phyloP scores from a whole-genome alignment of 2,329 filamentous ascomycete genomes.

The Alternaria brassicae region DNA sequence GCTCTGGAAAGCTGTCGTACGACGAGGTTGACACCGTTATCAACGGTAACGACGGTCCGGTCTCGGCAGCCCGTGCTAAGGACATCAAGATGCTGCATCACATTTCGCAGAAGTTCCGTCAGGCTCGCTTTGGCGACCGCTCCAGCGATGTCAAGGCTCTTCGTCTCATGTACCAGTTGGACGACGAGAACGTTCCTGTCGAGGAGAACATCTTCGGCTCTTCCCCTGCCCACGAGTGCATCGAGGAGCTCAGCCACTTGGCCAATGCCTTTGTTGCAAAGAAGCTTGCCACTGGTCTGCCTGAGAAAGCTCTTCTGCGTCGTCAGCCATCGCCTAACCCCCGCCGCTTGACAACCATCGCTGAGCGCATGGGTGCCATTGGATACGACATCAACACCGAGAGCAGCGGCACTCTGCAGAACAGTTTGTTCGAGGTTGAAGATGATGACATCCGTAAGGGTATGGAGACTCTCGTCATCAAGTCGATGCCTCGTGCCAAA shows the following conservation, averaged over 20 bases:
- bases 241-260: slow-evolving; percentile 94
- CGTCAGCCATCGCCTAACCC: slow-evolving; percentile 85
- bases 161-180: slow-evolving; percentile 88
- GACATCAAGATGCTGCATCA: slow-evolving; percentile 81
- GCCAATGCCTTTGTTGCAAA: slow-evolving; percentile 89
- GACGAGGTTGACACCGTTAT: slow-evolving; percentile 86
- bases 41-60: slow-evolving; percentile 68
- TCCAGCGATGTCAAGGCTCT: slow-evolving; percentile 82
- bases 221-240: slow-evolving; percentile 85
- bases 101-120: slow-evolving; percentile 88
- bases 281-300: slow-evolving; percentile 77
- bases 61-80: slow-evolving; percentile 71
- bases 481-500: slow-evolving; percentile 95
- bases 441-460: slow-evolving; percentile 91
- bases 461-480: slow-evolving; percentile 94
- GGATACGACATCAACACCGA: slow-evolving; percentile 88
- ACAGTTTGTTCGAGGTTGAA: slow-evolving; percentile 91
- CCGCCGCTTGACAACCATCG: slow-evolving; percentile 87
- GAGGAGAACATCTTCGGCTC: slow-evolving; percentile 97
- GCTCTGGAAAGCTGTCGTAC: slow-evolving; percentile 82
- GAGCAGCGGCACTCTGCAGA: slow-evolving; percentile 90
- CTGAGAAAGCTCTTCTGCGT: slow-evolving; percentile 91
- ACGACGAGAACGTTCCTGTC: slow-evolving; percentile 97
- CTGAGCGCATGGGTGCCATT: slow-evolving; percentile 89
- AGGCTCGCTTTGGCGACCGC: slow-evolving; percentile 81